Conservation (phyloP, 2,329 filamentous ascomycete species). For the Aureobasidium leucospermi region DNA sequence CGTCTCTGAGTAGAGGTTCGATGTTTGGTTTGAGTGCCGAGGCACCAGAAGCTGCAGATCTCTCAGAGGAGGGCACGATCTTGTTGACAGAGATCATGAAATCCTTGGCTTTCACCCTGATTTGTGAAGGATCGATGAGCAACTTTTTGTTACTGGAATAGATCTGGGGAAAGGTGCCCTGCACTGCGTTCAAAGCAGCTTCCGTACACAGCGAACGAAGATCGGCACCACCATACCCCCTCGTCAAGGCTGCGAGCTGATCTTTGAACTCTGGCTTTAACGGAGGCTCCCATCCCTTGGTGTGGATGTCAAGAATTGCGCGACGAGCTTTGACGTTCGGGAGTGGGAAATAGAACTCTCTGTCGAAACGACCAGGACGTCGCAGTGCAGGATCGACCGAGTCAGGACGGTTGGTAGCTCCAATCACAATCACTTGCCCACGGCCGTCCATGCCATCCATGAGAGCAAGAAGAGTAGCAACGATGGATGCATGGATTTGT, state of each 20-base stretch:
- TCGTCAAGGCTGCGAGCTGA: conserved; percentile 77
- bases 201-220: conserved; percentile 90
- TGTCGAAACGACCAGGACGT: conserved; percentile 86
- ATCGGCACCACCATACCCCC: conserved; percentile 95
- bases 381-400: conserved; percentile 94
- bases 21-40: conserved; percentile 71
- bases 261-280: conserved; percentile 72
- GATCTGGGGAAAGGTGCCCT: conserved; percentile 92
- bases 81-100: conserved; percentile 97
- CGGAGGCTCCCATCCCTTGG: conserved; percentile 77
- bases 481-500: conserved; percentile 96
- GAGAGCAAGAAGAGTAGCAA: conserved; percentile 83
- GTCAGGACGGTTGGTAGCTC: conserved; percentile 94
- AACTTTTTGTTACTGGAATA: conserved; percentile 87
- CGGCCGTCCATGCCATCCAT: conserved; percentile 99
- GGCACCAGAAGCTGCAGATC: conserved; percentile 78
- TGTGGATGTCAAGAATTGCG: conserved; percentile 91
- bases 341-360: conserved; percentile 96
- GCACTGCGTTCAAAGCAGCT: conserved; percentile 89
- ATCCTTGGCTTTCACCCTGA: conserved; percentile 82
- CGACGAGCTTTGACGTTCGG: conserved; percentile 73
- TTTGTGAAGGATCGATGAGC: conserved; percentile 74
- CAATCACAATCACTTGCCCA: conserved; percentile 96
- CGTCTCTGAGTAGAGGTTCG: conserved; percentile 69
- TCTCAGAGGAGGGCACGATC: conserved; percentile 88